Conservation (phyloP, 1,284 basidiomycete species). For the Uromyces viciae-fabae region DNA sequence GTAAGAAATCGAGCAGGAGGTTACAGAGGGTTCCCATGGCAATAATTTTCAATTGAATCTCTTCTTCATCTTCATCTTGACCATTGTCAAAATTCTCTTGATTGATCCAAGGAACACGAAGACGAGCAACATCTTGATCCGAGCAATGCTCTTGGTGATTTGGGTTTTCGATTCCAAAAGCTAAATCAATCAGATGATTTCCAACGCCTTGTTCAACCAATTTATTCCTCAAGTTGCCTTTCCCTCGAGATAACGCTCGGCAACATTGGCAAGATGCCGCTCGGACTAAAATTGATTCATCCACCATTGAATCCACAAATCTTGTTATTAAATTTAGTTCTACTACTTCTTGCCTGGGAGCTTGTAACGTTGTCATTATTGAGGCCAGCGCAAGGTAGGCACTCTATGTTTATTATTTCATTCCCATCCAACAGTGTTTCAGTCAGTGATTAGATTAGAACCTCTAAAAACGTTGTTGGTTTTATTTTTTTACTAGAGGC, state of each 20-base stretch:
- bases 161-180: constrained; percentile 55
- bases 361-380: constrained; percentile 37
- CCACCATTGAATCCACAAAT: constrained; percentile 62
- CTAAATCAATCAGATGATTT: constrained; percentile 64
- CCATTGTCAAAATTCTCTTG: constrained; percentile 29
- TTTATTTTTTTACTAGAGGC: too few species aligned
- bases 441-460: too few species aligned
- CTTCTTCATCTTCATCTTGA: constrained; percentile 59
- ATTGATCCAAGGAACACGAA: neutral
- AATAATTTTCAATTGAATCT: constrained; percentile 67
- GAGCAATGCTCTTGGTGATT: neutral
- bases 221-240: constrained; percentile 73
- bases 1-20: constrained; percentile 78
- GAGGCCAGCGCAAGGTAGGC: constrained; percentile 41
- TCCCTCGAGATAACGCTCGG: constrained; percentile 71
- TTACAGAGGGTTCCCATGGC: constrained; percentile 76
- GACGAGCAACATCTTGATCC: too few species aligned
- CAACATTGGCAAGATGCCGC: constrained; percentile 79
- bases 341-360: constrained; percentile 62
- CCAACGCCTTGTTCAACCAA: constrained; percentile 77
- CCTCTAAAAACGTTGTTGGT: too few species aligned
- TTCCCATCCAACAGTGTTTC: too few species aligned
- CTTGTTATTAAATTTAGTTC: constrained; percentile 62
- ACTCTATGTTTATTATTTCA: constrained; percentile 28
- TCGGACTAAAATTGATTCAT: constrained; percentile 69